Percentiles rank a stretch among this genome's conserved stretches.
phyloP scores from a whole-genome alignment of 2,329 filamentous ascomycete species.

The Davidsoniella eucalypti region DNA sequence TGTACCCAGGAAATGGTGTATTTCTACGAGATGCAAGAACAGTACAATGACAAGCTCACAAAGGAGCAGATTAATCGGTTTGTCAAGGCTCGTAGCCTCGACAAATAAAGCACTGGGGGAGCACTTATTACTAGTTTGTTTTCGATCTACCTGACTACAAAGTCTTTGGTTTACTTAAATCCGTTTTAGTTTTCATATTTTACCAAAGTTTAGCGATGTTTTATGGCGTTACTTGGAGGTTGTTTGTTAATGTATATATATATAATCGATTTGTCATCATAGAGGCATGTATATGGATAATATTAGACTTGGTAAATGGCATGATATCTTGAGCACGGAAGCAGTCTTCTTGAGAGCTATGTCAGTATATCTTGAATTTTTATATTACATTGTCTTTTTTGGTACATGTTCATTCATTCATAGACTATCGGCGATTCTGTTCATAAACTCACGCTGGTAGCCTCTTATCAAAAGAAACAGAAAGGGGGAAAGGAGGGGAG shows the following conservation, averaged over 20 bases:
- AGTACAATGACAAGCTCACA: conserved; percentile 43
- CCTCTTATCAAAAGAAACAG: too few relatives aligned
- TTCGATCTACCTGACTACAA: too few relatives aligned
- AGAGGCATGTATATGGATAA: too few relatives aligned
- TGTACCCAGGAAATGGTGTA: conserved; percentile 84
- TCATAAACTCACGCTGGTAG: too few relatives aligned
- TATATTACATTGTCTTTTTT: conserved; percentile 6
- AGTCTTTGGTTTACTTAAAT: neutral
- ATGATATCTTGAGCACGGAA: too few relatives aligned
- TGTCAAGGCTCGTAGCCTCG: conserved; percentile 39
- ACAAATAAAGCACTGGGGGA: conserved; percentile 24
- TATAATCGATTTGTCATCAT: too few relatives aligned
- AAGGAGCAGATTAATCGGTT: conserved; percentile 42
- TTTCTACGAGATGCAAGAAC: conserved; percentile 57
- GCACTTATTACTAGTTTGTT: neutral
- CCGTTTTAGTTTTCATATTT: neutral
- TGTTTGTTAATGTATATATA: too few relatives aligned
- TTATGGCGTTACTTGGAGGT: neutral
- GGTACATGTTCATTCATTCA: conserved; percentile 10
- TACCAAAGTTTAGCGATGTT: neutral
- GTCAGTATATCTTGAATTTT: neutral
- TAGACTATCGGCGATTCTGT: neutral
- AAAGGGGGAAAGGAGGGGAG: too few relatives aligned
- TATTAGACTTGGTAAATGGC: too few relatives aligned
- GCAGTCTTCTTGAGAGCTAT: too few relatives aligned